These are phyloP conservation scores for Theobroma cacao DNA, from an alignment of 345 rosid species.

Conservation along the genomic window DNA sequence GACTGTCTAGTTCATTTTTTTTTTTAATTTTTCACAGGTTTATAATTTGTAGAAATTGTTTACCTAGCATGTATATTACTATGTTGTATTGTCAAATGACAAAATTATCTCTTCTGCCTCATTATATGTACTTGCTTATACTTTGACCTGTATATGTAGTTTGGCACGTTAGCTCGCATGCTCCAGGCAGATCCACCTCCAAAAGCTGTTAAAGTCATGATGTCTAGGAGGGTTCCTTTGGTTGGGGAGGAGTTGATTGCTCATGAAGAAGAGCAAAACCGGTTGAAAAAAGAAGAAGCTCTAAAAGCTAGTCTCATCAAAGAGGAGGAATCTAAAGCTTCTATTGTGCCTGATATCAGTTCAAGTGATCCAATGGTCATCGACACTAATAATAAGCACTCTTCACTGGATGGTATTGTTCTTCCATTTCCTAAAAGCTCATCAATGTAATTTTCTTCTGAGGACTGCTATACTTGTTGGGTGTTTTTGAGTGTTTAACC, in stretches of 20 bases:
- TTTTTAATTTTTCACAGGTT: background rate
- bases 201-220: slow-evolving; percentile 88
- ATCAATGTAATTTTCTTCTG: background rate
- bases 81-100: background rate
- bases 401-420: slow-evolving; percentile 60
- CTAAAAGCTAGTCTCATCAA: slow-evolving; percentile 75
- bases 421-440: slow-evolving; percentile 11
- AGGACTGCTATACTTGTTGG: background rate
- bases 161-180: slow-evolving; percentile 92
- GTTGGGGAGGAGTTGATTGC: slow-evolving; percentile 96
- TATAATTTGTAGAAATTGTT: background rate
- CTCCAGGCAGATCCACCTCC: slow-evolving; percentile 99
- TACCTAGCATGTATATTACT: background rate
- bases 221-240: slow-evolving; percentile 96
- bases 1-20: background rate
- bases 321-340: slow-evolving; percentile 79
- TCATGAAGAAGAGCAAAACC: slow-evolving; percentile 94
- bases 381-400: slow-evolving; percentile 51
- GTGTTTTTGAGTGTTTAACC: background rate
- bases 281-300: slow-evolving; percentile 86
- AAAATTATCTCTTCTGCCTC: background rate
- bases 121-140: background rate
- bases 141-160: slow-evolving; percentile 41
- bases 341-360: slow-evolving; percentile 52
- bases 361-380: slow-evolving; percentile 79